These are phyloP conservation scores for Murraya koenigii DNA, from an alignment of 345 rosid species.

Conservation along the genomic window DNA sequence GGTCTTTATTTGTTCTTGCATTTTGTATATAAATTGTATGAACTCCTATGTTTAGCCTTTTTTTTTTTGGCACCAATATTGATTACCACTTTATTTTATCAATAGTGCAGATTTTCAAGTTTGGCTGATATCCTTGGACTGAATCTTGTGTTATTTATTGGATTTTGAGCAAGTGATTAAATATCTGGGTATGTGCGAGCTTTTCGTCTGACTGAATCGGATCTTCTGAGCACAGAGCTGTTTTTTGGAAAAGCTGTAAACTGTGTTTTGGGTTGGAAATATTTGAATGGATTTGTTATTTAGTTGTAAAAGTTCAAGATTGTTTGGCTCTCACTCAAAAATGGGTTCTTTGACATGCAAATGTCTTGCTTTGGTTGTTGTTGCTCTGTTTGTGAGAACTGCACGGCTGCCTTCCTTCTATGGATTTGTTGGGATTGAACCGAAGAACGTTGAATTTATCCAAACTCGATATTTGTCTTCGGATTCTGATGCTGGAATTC, in stretches of 20 bases:
- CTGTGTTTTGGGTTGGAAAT: conserved; percentile 3
- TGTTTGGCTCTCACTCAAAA: conserved; percentile 18
- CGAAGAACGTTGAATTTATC: conserved; percentile 19
- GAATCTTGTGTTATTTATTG: not conserved
- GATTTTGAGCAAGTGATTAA: not conserved
- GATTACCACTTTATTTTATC: not conserved
- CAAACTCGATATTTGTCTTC: conserved; percentile 21
- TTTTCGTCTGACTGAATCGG: not conserved
- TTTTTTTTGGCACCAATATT: not conserved
- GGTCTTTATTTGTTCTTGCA: not conserved
- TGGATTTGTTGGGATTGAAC: conserved; percentile 22
- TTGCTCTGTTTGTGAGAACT: conserved; percentile 53
- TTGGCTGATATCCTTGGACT: not conserved
- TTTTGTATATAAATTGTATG: not conserved
- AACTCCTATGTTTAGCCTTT: not conserved
- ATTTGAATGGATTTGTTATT: conserved; percentile 32
- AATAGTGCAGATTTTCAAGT: conserved; percentile 5
- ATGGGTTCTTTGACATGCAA: conserved; percentile 48
- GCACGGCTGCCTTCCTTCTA: conserved; percentile 39
- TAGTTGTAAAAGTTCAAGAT: conserved; percentile 32
- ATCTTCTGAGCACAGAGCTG: not conserved
- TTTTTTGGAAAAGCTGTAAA: conserved; percentile 15
- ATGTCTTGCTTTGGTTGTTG: conserved; percentile 49
- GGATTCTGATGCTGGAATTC: conserved; percentile 36
- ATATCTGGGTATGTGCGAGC: not conserved